A percentile compares a stretch with the other conserved stretches of the same genome.
Evolutionary conservation across 75 land plant genomes (phyloP).

Genomic region (Picea sitchensis): DNA sequence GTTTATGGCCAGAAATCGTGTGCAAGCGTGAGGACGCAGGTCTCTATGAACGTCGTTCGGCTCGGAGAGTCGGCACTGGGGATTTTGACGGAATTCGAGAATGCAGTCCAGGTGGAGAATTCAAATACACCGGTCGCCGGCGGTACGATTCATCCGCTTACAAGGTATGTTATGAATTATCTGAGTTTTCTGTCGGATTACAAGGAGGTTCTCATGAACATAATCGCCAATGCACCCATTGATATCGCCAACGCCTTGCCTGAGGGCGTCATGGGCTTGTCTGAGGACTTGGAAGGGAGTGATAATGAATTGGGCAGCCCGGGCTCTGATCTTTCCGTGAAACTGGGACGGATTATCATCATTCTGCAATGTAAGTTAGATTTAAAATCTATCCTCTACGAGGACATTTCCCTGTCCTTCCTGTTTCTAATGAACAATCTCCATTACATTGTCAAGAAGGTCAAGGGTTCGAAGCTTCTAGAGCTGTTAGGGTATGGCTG

Average conservation of each 20-base stretch:
- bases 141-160: slow-evolving; percentile 75
- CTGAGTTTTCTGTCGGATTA: slow-evolving; percentile 60
- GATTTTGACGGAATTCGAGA: slow-evolving; percentile 67
- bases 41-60: slow-evolving; percentile 24
- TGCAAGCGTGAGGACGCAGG: slow-evolving; percentile 40
- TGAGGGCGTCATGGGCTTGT: too few relatives aligned
- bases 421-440: slow-evolving; percentile 72
- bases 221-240: too few relatives aligned
- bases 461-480: slow-evolving; percentile 29
- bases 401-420: slow-evolving; percentile 45
- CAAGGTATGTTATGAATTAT: slow-evolving; percentile 91
- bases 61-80: slow-evolving; percentile 66
- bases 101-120: slow-evolving; percentile 47
- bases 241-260: too few relatives aligned
- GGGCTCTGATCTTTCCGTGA: slow-evolving; percentile 30
- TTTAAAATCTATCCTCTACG: slow-evolving; percentile 43
- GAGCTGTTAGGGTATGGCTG: slow-evolving; percentile 60
- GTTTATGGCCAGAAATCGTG: slow-evolving; percentile 32
- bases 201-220: slow-evolving; percentile 31
- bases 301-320: too few relatives aligned
- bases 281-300: too few relatives aligned
- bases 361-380: slow-evolving; percentile 60
- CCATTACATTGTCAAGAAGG: slow-evolving; percentile 50
- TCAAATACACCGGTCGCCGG: slow-evolving; percentile 58
- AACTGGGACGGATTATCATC: slow-evolving; percentile 59